Evolutionary conservation across 2,329 filamentous ascomycete species (phyloP).

Genomic region (Fusarium kyushuense): DNA sequence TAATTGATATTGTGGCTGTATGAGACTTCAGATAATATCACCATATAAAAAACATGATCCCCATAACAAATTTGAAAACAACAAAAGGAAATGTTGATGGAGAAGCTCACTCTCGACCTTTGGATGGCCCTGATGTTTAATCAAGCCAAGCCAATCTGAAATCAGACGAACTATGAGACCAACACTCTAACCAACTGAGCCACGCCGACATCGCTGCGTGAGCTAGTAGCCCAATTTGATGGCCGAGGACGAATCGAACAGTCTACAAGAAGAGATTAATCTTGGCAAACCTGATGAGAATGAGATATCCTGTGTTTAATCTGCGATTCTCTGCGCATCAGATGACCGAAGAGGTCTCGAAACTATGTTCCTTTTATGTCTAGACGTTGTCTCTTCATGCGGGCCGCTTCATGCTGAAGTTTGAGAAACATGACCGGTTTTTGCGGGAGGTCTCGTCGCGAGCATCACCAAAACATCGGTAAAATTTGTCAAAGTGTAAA

Average conservation of each 20-base stretch:
- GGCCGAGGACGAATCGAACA: neutral
- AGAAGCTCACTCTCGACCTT: conserved; percentile 50
- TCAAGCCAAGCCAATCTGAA: conserved; percentile 42
- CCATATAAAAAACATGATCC: neutral
- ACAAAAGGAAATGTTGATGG: conserved; percentile 39
- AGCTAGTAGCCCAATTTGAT: conserved; percentile 17
- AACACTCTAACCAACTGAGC: conserved; percentile 50
- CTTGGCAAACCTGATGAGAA: neutral
- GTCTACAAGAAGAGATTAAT: neutral
- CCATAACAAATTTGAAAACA: neutral
- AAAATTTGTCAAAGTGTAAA: conserved; percentile 21
- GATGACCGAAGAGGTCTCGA: neutral
- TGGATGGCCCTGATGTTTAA: conserved; percentile 44
- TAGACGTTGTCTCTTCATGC: conserved; percentile 5
- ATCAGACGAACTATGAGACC: conserved; percentile 43
- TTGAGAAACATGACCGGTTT: conserved; percentile 41
- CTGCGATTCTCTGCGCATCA: neutral
- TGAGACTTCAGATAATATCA: neutral
- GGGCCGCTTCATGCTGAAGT: conserved; percentile 5
- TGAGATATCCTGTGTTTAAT: neutral
- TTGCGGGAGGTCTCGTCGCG: conserved; percentile 26
- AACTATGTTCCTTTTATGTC: neutral
- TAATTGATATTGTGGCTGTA: too few relatives aligned
- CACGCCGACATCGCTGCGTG: conserved; percentile 38
- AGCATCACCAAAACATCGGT: conserved; percentile 21